Base-by-base conservation (phyloP, 305 asterid species). In the Fraxinus velutina region DNA sequence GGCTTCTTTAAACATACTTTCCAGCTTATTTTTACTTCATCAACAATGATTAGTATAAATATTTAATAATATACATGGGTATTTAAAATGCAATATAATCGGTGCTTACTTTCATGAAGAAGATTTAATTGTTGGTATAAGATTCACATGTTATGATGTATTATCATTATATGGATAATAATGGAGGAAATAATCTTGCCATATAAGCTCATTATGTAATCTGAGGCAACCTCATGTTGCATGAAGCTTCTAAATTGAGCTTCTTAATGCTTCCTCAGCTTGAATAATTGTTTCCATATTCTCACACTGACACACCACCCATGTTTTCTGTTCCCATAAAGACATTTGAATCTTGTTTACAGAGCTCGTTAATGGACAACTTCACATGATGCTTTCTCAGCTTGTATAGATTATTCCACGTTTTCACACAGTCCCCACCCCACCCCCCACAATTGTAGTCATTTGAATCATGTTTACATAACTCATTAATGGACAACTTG, bases 11-110 rank as follows among this genome's bases (percentile, higher is more conserved):
- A 71, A 71, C 68, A 78, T 27, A 42, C 73, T 73, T 80, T 73
- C 88, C 80, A 78, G 83, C 50, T 82, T 37, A 24, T 62, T 32
- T 83, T 47, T 84, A 94, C 95, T 88, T 88, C 37, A 30, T 30
- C 39, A 29, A 13, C 74, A 57, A 57, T 6, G n/a, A 22, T 29
- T 70, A 30, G 42, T 29, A 27, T 10, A 29, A 29, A 9, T 4
- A 29, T 29, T 68, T 7, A 29, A 29, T 68, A 9, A 68, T 10
- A 68, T 29, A 29, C 17, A 29, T 24, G 5, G 39, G 7, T 27
- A 68, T 27, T 4, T 10, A 29, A 15, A 34, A 13, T 66, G 34
- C 74, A 21, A 60, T 27, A 27, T 6, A 29, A 68, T 24, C 3
- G 37, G 30, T 13, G 34, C 74, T 60, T 50, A 50, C 60, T 19